Base-by-base conservation (phyloP, 176 grass and related monocot species). In the Phoenix dactylifera region DNA sequence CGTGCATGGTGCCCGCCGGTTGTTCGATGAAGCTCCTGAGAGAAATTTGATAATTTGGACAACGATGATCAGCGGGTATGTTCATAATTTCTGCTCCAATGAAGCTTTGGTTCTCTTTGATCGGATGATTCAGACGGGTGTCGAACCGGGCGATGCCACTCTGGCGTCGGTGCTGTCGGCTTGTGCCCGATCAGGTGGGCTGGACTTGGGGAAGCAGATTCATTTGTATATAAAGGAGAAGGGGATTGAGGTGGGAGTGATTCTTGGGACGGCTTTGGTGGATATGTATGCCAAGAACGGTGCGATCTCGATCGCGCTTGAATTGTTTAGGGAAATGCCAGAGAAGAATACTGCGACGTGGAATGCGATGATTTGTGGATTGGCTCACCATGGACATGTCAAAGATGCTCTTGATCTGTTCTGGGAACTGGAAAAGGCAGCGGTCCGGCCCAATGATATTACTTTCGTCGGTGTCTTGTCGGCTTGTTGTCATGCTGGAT, bases 231-330 rank as follows among this genome's bases (percentile, higher is more conserved):
- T 83, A 53, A 23, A 19, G 67, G 65, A 35, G 39, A 69, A 67
- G 64, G 58, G 75, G 25, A 35, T 78, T 18, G 29, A 26, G 14
- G 5, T 73, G 55, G 69, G 72, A 7, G 55, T 50, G 65, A 72
- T 85, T 57, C 82, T 90, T 17, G 74, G 78, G 24, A 90, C 82
- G 0, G 72, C 82, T 1, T 60, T 85, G 50, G 65, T 90, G 0
- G 79, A 81, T 15, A 82, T 85, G 86, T 82, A 89, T 39, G 55
- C 61, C 1, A 82, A 79, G 72, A 78, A 77, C 10, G 82, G 74
- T 0, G 82, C 71, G 0, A 60, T 89, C 12, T 2, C 19, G 22
- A 63, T 70, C 15, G 82, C 86, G 0, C 12, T 76, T 4, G 55
- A 14, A 3, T 44, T 81, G 73, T 85, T 89, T 3, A 24, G 76